These are phyloP conservation scores for Alternaria tenuissima DNA, from an alignment of 2,329 filamentous ascomycete genomes.

Conservation along the genomic window DNA sequence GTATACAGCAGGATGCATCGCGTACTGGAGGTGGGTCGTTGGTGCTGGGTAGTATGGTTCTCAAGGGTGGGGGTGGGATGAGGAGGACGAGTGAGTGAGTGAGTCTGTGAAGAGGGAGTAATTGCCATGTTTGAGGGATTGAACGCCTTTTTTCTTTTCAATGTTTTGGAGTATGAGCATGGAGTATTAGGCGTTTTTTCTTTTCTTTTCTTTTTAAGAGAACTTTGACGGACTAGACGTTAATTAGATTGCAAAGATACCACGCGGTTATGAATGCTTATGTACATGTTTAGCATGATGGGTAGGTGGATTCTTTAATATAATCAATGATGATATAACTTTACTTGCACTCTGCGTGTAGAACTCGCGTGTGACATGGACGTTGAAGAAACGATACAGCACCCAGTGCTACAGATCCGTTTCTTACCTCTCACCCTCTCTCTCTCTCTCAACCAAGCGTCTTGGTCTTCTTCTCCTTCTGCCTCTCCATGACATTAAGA, in stretches of 20 bases:
- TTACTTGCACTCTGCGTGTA: too few relatives aligned
- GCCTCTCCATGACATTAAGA: conserved; percentile 76
- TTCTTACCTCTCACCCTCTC: too few relatives aligned
- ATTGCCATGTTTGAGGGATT: conserved; percentile 14
- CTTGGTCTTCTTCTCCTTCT: conserved; percentile 49
- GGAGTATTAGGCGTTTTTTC: neutral
- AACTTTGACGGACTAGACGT: neutral
- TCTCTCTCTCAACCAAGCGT: conserved; percentile 19
- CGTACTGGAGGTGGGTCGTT: conserved; percentile 27
- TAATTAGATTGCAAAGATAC: neutral
- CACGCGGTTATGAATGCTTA: neutral
- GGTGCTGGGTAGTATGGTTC: conserved; percentile 44
- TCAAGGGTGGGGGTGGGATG: conserved; percentile 28
- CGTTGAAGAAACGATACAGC: too few relatives aligned
- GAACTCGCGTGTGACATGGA: too few relatives aligned
- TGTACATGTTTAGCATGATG: neutral
- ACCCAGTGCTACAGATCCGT: too few relatives aligned
- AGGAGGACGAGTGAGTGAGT: neutral
- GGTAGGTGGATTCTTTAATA: too few relatives aligned
- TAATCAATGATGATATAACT: too few relatives aligned
- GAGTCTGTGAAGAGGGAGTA: neutral
- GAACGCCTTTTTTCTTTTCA: conserved; percentile 1
- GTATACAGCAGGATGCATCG: too few relatives aligned
- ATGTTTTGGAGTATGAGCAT: neutral
- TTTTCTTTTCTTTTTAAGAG: neutral